A percentile compares a stretch with the other conserved stretches of the same genome.
phyloP scores from a whole-genome alignment of 2,329 filamentous ascomycete genomes.

The Graphilbum ipis-grandicollis region DNA sequence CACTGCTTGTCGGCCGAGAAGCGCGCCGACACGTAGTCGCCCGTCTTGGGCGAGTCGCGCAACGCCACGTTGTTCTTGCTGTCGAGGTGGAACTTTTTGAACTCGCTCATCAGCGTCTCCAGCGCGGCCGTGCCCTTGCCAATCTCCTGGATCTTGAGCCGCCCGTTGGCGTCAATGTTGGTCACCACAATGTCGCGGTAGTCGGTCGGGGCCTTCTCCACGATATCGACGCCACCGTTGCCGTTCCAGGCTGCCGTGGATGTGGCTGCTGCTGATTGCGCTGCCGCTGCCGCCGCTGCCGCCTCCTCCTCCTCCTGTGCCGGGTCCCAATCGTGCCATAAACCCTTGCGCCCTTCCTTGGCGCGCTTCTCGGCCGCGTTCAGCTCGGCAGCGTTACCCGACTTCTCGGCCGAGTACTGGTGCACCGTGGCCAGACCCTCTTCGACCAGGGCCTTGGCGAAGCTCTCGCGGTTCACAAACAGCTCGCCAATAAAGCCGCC shows the following conservation, averaged over 20 bases:
- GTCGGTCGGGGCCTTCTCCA: slow-evolving; percentile 54
- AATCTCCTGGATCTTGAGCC: slow-evolving; percentile 80
- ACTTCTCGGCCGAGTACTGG: slow-evolving; percentile 88
- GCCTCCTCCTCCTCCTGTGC: slow-evolving; percentile 55
- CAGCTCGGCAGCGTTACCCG: slow-evolving; percentile 74
- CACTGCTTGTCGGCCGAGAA: slow-evolving; percentile 82
- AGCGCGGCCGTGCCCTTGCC: slow-evolving; percentile 73
- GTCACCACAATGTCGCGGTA: slow-evolving; percentile 92
- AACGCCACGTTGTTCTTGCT: slow-evolving; percentile 62
- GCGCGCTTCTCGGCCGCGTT: slow-evolving; percentile 75
- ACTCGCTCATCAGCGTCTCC: slow-evolving; percentile 76
- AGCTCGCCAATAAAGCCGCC: slow-evolving; percentile 94
- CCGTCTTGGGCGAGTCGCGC: slow-evolving; percentile 64
- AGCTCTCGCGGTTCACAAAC: slow-evolving; percentile 88
- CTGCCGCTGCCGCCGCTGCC: slow-evolving; percentile 20
- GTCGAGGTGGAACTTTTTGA: slow-evolving; percentile 80
- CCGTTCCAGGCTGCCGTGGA: slow-evolving; percentile 9
- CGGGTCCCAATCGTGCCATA: slow-evolving; percentile 93
- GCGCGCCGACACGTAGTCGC: slow-evolving; percentile 78
- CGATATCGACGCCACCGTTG: slow-evolving; percentile 28
- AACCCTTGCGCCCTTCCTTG: slow-evolving; percentile 71
- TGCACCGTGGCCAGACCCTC: slow-evolving; percentile 89
- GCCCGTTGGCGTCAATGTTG: slow-evolving; percentile 67
- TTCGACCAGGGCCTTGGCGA: slow-evolving; percentile 82
- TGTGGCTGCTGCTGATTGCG: too few species aligned